Percentiles rank a stretch among this genome's conserved stretches.
phyloP scores from a whole-genome alignment of 1,139 yeast species.

The Zygosaccharomyces sapae region DNA sequence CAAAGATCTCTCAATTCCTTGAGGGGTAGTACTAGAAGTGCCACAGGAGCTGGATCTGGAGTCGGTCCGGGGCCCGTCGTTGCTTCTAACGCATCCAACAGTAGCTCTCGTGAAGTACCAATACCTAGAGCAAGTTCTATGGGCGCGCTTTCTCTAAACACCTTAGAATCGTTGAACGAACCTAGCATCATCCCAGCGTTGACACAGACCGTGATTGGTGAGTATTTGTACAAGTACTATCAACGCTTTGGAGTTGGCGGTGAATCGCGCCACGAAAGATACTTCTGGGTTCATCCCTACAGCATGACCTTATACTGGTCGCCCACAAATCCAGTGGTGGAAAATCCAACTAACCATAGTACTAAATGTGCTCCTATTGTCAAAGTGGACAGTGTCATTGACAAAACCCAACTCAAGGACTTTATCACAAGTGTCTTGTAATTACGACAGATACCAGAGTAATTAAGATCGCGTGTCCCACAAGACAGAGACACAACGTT shows the following conservation, averaged over 20 bases:
- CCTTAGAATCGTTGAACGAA: slow-evolving; percentile 67
- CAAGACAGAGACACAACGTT: slow-evolving; percentile 81
- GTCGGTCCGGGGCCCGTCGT: not conserved
- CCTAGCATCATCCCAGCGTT: slow-evolving; percentile 79
- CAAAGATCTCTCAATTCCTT: not conserved
- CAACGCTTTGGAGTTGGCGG: slow-evolving; percentile 75
- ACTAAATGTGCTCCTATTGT: slow-evolving; percentile 80
- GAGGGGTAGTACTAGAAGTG: not conserved
- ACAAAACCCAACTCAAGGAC: slow-evolving; percentile 87
- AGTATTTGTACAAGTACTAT: slow-evolving; percentile 80
- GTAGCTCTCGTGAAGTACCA: not conserved
- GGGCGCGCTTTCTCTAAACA: slow-evolving; percentile 53
- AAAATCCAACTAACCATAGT: slow-evolving; percentile 56
- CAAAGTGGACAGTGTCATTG: slow-evolving; percentile 75
- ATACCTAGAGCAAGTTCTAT: slow-evolving; percentile 9
- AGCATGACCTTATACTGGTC: slow-evolving; percentile 91
- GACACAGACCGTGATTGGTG: slow-evolving; percentile 92
- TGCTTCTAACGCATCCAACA: not conserved
- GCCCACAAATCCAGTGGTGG: slow-evolving; percentile 71
- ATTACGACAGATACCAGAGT: slow-evolving; percentile 66
- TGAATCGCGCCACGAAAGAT: slow-evolving; percentile 82
- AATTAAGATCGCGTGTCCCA: slow-evolving; percentile 80
- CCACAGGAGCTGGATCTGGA: not conserved
- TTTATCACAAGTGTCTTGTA: slow-evolving; percentile 79
- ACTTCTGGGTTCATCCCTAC: slow-evolving; percentile 96